A percentile compares a stretch with the other conserved stretches of the same genome.
phyloP scores from a whole-genome alignment of 2,329 filamentous ascomycete species.

The Colletotrichum filicis region DNA sequence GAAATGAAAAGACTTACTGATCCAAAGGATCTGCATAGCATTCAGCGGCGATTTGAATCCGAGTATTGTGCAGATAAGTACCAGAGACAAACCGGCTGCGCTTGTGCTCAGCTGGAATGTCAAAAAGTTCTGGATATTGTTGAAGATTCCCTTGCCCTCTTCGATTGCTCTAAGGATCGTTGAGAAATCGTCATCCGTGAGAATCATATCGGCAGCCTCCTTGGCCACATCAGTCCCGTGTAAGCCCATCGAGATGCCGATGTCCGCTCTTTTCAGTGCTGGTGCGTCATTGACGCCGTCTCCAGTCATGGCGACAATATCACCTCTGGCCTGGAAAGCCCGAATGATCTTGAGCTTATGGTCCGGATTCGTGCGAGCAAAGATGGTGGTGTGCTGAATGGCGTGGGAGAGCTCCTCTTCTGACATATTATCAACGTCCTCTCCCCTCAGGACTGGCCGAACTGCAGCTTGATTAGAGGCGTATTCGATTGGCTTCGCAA shows the following conservation, averaged over 20 bases:
- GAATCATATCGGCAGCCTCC: conserved; percentile 92
- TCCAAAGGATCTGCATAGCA: conserved; percentile 99
- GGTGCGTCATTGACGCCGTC: conserved; percentile 98
- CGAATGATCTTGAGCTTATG: conserved; percentile 98
- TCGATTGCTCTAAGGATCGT: conserved; percentile 96
- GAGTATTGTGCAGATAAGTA: conserved; percentile 90
- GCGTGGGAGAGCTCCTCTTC: conserved; percentile 85
- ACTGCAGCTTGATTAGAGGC: conserved; percentile 67
- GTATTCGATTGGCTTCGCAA: conserved; percentile 67
- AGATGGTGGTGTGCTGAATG: conserved; percentile 91
- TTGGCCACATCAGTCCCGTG: conserved; percentile 98
- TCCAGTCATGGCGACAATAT: conserved; percentile 99
- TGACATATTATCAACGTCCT: conserved; percentile 93
- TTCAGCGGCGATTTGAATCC: conserved; percentile 97
- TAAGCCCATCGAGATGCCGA: conserved; percentile 96
- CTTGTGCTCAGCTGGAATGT: conserved; percentile 98
- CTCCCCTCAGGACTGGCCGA: conserved; percentile 82
- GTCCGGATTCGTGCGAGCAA: conserved; percentile 94
- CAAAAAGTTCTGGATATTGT: conserved; percentile 99
- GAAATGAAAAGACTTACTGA: conserved; percentile 75
- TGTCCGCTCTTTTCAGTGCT: conserved; percentile 95
- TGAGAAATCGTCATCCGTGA: conserved; percentile 89
- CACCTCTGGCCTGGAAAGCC: conserved; percentile 89
- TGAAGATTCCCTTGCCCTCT: conserved; percentile 99
- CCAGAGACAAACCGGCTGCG: conserved; percentile 89